A percentile compares a stretch with the other conserved stretches of the same genome.
Conservation (phyloP, 208 protist genomes). For the Plasmodiophora brassicae region DNA sequence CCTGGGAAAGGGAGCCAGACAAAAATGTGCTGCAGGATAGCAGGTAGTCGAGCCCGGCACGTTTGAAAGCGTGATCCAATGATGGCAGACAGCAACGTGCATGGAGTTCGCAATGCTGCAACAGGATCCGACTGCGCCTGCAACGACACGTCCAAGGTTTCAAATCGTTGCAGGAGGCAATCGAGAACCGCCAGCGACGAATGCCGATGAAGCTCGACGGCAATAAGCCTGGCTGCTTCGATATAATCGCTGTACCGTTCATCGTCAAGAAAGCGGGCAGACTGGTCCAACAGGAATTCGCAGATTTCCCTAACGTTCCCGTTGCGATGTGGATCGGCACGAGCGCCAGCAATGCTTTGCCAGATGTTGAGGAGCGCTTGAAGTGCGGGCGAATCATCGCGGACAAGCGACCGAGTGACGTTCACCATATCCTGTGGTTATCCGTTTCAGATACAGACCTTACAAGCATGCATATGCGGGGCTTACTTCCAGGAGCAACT, state of each 20-base stretch:
- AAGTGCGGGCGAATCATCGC: not conserved
- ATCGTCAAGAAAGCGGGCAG: not conserved
- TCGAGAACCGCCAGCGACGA: not conserved
- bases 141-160: not conserved
- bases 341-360: not conserved
- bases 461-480: not conserved
- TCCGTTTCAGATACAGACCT: not conserved
- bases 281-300: not conserved
- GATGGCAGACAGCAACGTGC: not conserved
- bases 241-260: too few relatives aligned
- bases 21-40: constrained; percentile 9
- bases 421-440: constrained; percentile 11
- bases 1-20: not conserved
- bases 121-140: not conserved
- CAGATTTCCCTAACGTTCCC: not conserved
- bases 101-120: not conserved
- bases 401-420: not conserved
- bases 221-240: not conserved
- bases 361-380: not conserved
- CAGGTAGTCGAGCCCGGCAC: not conserved
- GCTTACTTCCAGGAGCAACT: not conserved
- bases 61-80: not conserved
- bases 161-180: not conserved
- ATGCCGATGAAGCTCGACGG: constrained; percentile 16
- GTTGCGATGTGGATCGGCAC: not conserved